phyloP scores from a whole-genome alignment of 2,329 filamentous ascomycete species.

The Fusarium longipes region DNA sequence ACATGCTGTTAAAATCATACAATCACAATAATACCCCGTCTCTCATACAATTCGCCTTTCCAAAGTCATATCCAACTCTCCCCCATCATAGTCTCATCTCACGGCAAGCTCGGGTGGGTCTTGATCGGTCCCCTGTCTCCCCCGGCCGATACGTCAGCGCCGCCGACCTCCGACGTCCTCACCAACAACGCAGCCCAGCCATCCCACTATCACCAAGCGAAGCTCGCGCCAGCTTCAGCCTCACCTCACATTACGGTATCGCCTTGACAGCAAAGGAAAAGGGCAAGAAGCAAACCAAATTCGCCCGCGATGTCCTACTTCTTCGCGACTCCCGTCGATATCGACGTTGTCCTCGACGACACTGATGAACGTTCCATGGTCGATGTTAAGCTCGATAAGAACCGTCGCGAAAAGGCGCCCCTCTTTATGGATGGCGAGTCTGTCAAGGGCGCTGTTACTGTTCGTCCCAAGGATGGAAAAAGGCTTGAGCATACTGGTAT shows the following conservation, averaged over 20 bases:
- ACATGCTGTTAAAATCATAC: neutral
- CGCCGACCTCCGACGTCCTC: conserved; percentile 35
- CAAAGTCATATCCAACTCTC: neutral
- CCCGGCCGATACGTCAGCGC: conserved; percentile 52
- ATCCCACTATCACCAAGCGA: conserved; percentile 26
- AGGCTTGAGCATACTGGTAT: conserved; percentile 97
- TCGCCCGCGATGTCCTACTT: conserved; percentile 85
- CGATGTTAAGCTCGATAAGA: conserved; percentile 98
- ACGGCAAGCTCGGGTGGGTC: conserved; percentile 44
- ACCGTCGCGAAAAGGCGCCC: conserved; percentile 94
- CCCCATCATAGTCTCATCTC: neutral
- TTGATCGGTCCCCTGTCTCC: conserved; percentile 39
- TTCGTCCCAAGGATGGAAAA: conserved; percentile 97
- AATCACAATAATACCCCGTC: neutral
- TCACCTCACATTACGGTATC: conserved; percentile 28
- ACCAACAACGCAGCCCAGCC: conserved; percentile 35
- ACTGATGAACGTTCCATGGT: conserved; percentile 94
- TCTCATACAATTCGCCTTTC: neutral
- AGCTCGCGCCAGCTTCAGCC: conserved; percentile 35
- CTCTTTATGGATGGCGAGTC: conserved; percentile 98
- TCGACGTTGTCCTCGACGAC: conserved; percentile 97
- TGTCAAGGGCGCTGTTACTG: conserved; percentile 94
- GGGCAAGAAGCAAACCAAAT: neutral
- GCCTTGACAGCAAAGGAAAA: neutral
- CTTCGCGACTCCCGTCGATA: conserved; percentile 98